Evolutionary conservation across 1,139 yeast species (phyloP).

Genomic region (Hemisphaericaspora xylofermentans): DNA sequence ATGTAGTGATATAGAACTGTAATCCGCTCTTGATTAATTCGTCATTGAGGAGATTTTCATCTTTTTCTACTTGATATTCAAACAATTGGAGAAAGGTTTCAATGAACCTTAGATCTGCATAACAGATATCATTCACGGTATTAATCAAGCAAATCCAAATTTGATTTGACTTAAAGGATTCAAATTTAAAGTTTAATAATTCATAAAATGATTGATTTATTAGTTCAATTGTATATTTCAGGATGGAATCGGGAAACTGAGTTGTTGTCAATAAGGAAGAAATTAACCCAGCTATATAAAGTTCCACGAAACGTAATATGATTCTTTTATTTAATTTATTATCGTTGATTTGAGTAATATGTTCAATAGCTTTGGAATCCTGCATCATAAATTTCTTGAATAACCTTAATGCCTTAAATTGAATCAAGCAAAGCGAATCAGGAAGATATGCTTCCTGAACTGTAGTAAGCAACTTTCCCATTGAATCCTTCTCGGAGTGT

Average conservation of each 20-base stretch:
- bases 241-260: constrained; percentile 3
- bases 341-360: constrained; percentile 13
- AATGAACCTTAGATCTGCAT: constrained; percentile 24
- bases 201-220: constrained; percentile 7
- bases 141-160: constrained; percentile 31
- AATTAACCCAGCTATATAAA: constrained; percentile 19
- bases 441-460: constrained; percentile 7
- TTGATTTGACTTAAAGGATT: constrained; percentile 9
- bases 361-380: constrained; percentile 19
- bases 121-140: constrained; percentile 32
- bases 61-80: constrained; percentile 16
- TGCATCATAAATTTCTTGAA: constrained; percentile 14
- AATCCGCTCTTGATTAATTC: constrained; percentile 26
- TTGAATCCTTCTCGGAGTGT: constrained; percentile 10
- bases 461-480: constrained; percentile 11
- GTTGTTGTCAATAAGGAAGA: constrained; percentile 15
- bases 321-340: constrained; percentile 15
- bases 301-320: constrained; percentile 17
- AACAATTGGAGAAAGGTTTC: constrained; percentile 22
- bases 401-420: constrained; percentile 8
- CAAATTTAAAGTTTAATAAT: constrained; percentile 8
- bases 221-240: constrained; percentile 1
- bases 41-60: constrained; percentile 15
- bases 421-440: constrained; percentile 8
- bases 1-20: constrained; percentile 25